phyloP scores from a whole-genome alignment of 1,284 basidiomycete genomes.

The Coniferiporia weirii region DNA sequence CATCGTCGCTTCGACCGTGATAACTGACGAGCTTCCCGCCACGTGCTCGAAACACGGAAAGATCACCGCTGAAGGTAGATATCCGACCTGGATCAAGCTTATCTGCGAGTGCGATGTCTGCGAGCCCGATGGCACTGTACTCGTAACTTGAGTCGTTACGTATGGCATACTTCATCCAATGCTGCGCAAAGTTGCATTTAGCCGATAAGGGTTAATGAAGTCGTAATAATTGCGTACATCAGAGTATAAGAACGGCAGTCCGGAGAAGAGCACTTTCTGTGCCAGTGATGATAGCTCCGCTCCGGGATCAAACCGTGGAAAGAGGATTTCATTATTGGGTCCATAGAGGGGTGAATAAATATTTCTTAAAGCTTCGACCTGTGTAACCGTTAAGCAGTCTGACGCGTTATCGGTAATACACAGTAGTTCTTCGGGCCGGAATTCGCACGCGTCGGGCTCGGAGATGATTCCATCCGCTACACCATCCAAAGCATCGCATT shows the following conservation, averaged over 20 bases:
- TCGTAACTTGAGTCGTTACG: slow-evolving; percentile 14
- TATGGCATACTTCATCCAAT: slow-evolving; percentile 20
- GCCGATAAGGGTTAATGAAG: too few species aligned
- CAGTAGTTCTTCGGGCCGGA: slow-evolving; percentile 24
- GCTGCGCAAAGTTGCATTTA: neutral
- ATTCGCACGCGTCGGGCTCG: slow-evolving; percentile 27
- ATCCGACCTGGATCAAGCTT: slow-evolving; percentile 17
- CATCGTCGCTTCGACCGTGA: slow-evolving; percentile 20
- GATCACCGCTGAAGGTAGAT: slow-evolving; percentile 18
- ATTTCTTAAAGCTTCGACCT: slow-evolving; percentile 30
- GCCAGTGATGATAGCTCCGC: slow-evolving; percentile 12
- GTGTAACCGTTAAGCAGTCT: slow-evolving; percentile 28
- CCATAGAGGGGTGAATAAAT: slow-evolving; percentile 30
- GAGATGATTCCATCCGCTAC: slow-evolving; percentile 30
- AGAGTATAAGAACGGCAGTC: neutral
- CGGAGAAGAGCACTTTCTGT: slow-evolving; percentile 3
- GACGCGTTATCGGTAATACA: slow-evolving; percentile 20
- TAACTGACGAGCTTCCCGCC: slow-evolving; percentile 26
- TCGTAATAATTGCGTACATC: slow-evolving; percentile 3
- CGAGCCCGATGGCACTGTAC: slow-evolving; percentile 13
- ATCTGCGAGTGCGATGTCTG: slow-evolving; percentile 15
- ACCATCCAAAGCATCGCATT: slow-evolving; percentile 34
- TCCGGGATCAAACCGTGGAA: slow-evolving; percentile 25
- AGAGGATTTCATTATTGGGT: slow-evolving; percentile 27
- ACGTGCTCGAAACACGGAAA: slow-evolving; percentile 22